Conservation (phyloP, 805 yeast species). For the Saccharomycopsis oosterbeekiorum region DNA sequence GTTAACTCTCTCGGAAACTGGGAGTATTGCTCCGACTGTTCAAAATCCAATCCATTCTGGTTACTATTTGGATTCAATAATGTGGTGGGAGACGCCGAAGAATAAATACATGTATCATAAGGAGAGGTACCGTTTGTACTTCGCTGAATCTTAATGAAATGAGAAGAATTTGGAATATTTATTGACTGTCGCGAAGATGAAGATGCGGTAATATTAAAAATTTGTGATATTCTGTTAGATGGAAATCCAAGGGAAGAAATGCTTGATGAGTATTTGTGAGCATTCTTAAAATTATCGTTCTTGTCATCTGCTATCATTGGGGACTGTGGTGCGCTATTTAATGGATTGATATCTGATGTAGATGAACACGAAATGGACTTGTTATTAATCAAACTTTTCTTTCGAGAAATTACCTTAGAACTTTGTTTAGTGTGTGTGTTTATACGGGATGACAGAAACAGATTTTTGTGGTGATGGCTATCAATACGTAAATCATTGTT, state of each 20-base stretch:
- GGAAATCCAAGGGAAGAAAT: background rate
- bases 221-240: background rate
- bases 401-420: background rate
- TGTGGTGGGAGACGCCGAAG: background rate
- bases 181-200: background rate
- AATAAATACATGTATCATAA: background rate
- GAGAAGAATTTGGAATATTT: background rate
- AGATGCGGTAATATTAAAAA: background rate
- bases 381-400: background rate
- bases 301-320: background rate
- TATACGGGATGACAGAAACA: background rate
- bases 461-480: background rate
- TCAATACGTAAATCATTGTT: background rate
- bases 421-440: background rate
- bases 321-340: background rate
- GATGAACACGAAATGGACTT: background rate
- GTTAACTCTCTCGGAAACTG: background rate
- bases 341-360: background rate
- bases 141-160: background rate
- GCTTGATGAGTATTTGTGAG: background rate
- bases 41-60: background rate
- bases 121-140: background rate
- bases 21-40: background rate
- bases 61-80: background rate
- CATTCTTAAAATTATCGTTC: background rate